Conservation (phyloP, 192 early-diverging fungal genomes). For the Geranomyces variabilis region DNA sequence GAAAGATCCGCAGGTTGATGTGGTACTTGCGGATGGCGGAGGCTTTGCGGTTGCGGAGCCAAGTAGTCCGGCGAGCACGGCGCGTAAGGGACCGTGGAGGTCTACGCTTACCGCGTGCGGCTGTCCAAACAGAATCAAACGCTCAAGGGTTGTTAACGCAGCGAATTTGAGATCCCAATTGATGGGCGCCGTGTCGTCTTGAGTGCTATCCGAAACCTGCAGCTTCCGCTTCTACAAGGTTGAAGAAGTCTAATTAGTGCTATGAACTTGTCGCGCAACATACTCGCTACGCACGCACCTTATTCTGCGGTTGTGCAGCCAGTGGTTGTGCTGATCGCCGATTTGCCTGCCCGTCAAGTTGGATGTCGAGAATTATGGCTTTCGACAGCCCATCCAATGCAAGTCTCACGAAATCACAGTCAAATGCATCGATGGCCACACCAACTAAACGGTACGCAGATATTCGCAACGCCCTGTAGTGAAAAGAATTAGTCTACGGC, state of each 20-base stretch:
- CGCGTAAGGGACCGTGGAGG: background rate
- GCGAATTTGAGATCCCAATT: conserved; percentile 16
- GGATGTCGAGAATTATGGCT: background rate
- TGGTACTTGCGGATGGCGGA: background rate
- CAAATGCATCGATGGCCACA: background rate
- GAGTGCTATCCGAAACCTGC: conserved; percentile 6
- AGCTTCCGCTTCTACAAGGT: conserved; percentile 10
- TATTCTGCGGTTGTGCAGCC: background rate
- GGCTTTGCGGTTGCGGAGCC: conserved; percentile 3
- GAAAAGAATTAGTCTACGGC: background rate
- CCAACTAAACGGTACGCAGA: conserved; percentile 7
- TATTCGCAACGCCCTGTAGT: background rate
- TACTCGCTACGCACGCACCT: no score
- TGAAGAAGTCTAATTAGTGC: no score
- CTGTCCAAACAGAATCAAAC: conserved; percentile 4
- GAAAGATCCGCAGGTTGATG: background rate
- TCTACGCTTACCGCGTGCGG: background rate
- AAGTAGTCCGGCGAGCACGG: conserved; percentile 4
- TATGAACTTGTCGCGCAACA: no score
- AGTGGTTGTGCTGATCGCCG: background rate
- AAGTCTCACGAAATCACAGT: conserved; percentile 4
- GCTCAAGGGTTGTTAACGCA: background rate
- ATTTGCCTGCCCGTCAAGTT: background rate
- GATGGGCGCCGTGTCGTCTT: background rate
- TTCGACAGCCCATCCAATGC: background rate